Conservation (phyloP, 1,284 basidiomycete species). For the Heliocybe sulcata region DNA sequence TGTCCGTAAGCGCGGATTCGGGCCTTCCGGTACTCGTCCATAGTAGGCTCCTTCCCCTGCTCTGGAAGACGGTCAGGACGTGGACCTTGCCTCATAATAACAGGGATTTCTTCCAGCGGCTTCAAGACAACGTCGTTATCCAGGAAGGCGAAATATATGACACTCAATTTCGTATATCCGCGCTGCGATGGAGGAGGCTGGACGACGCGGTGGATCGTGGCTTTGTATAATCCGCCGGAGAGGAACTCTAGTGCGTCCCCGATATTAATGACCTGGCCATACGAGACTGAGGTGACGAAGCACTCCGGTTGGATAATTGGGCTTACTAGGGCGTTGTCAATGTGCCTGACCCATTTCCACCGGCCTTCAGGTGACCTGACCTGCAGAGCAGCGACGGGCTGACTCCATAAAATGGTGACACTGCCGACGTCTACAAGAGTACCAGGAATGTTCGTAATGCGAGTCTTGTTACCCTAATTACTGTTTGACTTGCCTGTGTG, state of each 20-base stretch:
- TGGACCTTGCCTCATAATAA: conserved; percentile 25
- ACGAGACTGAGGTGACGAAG: not conserved
- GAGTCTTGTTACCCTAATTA: conserved; percentile 3
- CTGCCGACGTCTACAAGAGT: conserved; percentile 40
- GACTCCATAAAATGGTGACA: conserved; percentile 52
- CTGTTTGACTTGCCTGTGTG: conserved; percentile 37
- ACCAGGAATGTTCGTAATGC: not conserved
- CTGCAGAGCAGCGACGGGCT: conserved; percentile 53
- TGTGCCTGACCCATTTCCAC: conserved; percentile 55
- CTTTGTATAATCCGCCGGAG: conserved; percentile 39
- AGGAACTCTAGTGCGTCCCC: conserved; percentile 54
- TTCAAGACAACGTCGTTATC: conserved; percentile 19
- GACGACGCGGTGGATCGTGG: conserved; percentile 28
- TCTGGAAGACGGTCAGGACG: not conserved
- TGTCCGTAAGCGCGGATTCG: conserved; percentile 25
- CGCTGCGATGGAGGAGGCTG: conserved; percentile 41
- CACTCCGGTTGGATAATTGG: not conserved
- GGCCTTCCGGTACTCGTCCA: conserved; percentile 27
- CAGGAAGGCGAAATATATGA: conserved; percentile 37
- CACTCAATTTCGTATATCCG: conserved; percentile 35
- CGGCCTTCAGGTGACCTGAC: conserved; percentile 38
- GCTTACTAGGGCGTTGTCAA: conserved; percentile 50
- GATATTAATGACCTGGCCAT: conserved; percentile 39
- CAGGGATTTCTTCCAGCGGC: conserved; percentile 32
- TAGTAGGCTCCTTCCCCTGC: conserved; percentile 24